Evolutionary conservation across 495 filamentous ascomycete genomes (phyloP).

Genomic region (Daldinia caldariorum): DNA sequence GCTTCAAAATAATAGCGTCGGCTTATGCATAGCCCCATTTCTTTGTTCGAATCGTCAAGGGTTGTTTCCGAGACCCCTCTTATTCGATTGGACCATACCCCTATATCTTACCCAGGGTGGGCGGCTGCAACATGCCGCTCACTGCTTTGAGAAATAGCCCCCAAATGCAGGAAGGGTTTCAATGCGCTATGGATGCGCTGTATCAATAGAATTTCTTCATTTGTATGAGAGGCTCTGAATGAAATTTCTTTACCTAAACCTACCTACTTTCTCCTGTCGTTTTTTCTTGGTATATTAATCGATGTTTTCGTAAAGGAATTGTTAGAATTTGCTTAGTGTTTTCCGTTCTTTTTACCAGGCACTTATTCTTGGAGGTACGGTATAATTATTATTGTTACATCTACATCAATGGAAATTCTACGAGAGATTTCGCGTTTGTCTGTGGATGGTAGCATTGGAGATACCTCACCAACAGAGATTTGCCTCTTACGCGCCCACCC

Average conservation of each 20-base stretch:
- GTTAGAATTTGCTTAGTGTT: neutral
- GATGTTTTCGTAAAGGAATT: neutral
- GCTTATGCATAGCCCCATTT: slow-evolving; percentile 2
- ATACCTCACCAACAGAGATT: neutral
- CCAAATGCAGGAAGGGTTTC: neutral
- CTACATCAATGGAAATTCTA: slow-evolving; percentile 9
- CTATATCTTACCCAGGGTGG: neutral
- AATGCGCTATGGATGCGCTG: neutral
- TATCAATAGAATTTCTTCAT: slow-evolving; percentile 1
- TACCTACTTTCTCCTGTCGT: neutral
- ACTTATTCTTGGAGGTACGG: neutral
- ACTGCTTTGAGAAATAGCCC: neutral
- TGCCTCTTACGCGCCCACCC: neutral
- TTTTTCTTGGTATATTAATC: neutral
- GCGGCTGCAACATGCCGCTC: neutral
- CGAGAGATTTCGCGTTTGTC: slow-evolving; percentile 8
- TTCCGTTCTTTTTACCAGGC: neutral
- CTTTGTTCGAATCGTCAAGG: neutral
- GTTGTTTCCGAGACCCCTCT: neutral
- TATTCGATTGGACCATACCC: neutral
- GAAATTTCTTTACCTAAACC: neutral
- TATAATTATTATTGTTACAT: neutral
- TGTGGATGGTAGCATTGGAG: neutral
- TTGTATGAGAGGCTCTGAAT: neutral
- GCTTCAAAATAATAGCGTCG: neutral